A percentile compares a stretch with the other conserved stretches of the same genome.
These are phyloP conservation scores for Juncus inflexus DNA, from an alignment of 176 grass and related monocot genomes.

Conservation along the genomic window DNA sequence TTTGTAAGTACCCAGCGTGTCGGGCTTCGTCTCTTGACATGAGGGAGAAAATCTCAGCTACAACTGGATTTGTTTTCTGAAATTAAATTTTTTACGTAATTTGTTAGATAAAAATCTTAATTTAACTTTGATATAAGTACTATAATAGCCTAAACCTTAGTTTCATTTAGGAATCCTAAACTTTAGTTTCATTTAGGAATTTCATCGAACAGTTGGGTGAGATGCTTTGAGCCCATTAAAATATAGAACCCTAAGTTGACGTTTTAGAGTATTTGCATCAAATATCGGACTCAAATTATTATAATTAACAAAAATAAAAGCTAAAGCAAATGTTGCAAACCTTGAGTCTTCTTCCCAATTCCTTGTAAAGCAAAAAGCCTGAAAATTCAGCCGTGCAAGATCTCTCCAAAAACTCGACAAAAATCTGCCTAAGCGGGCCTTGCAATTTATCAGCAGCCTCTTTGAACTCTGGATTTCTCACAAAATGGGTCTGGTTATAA, in stretches of 20 bases:
- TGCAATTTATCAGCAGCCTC: slow-evolving; percentile 79
- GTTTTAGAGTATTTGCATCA: neutral
- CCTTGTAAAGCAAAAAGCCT: slow-evolving; percentile 94
- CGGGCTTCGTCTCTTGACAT: slow-evolving; percentile 99
- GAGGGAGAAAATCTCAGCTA: slow-evolving; percentile 96
- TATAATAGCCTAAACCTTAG: neutral
- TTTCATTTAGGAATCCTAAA: neutral
- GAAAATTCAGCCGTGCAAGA: slow-evolving; percentile 98
- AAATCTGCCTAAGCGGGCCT: slow-evolving; percentile 76
- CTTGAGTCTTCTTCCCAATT: slow-evolving; percentile 93
- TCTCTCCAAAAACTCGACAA: slow-evolving; percentile 97
- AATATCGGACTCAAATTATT: neutral
- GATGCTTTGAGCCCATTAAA: neutral
- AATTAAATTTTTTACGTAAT: slow-evolving; percentile 8
- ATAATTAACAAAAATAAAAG: neutral
- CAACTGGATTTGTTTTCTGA: slow-evolving; percentile 97
- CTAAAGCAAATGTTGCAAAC: slow-evolving; percentile 14
- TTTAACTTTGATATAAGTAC: neutral
- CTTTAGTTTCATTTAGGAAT: neutral
- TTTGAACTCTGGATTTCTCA: slow-evolving; percentile 92
- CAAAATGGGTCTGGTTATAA: slow-evolving; percentile 99
- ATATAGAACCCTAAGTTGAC: no score
- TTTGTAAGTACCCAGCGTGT: slow-evolving; percentile 73
- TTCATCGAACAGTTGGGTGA: slow-evolving; percentile 25
- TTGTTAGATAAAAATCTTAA: neutral